A percentile compares a stretch with the other conserved stretches of the same genome.
Evolutionary conservation across 228 moss, liverwort and hornwort genomes (phyloP).

Genomic region (Sphagnum fallax): DNA sequence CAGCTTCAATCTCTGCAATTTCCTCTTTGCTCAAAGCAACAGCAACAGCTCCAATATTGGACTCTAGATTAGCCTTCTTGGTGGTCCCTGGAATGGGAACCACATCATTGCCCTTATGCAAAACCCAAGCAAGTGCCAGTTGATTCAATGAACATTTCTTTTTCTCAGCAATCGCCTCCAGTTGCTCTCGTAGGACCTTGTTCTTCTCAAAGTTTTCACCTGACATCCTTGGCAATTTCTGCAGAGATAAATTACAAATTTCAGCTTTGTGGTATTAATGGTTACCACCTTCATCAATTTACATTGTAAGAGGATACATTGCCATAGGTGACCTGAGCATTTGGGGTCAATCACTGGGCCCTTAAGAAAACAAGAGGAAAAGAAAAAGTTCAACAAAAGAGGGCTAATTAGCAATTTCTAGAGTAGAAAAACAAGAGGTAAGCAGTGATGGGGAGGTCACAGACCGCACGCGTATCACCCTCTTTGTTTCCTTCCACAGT

Average conservation of each 20-base stretch:
- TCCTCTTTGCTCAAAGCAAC: slow-evolving; percentile 23
- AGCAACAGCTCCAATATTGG: slow-evolving; percentile 28
- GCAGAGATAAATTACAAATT: neutral
- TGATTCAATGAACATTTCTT: slow-evolving; percentile 46
- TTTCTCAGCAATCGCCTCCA: slow-evolving; percentile 20
- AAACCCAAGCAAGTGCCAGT: slow-evolving; percentile 55
- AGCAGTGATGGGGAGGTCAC: too few species aligned
- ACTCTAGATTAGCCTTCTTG: slow-evolving; percentile 26
- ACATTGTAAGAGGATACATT: too few species aligned
- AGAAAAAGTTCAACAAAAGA: too few species aligned
- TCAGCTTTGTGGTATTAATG: too few species aligned
- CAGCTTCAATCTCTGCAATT: slow-evolving; percentile 30
- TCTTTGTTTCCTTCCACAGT: neutral
- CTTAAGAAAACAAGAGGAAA: too few species aligned
- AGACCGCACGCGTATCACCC: slow-evolving; percentile 11
- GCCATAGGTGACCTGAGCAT: too few species aligned
- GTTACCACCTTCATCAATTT: too few species aligned
- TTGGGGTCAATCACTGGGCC: too few species aligned
- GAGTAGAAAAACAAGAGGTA: too few species aligned
- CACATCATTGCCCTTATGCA: slow-evolving; percentile 15
- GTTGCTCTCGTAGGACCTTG: slow-evolving; percentile 19
- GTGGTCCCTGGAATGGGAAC: slow-evolving; percentile 26
- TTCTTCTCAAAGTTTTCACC: slow-evolving; percentile 32
- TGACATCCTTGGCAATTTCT: slow-evolving; percentile 14
- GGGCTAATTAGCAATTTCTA: too few species aligned